phyloP scores from a whole-genome alignment of 2,329 filamentous ascomycete genomes.

The Penicillium sp. region DNA sequence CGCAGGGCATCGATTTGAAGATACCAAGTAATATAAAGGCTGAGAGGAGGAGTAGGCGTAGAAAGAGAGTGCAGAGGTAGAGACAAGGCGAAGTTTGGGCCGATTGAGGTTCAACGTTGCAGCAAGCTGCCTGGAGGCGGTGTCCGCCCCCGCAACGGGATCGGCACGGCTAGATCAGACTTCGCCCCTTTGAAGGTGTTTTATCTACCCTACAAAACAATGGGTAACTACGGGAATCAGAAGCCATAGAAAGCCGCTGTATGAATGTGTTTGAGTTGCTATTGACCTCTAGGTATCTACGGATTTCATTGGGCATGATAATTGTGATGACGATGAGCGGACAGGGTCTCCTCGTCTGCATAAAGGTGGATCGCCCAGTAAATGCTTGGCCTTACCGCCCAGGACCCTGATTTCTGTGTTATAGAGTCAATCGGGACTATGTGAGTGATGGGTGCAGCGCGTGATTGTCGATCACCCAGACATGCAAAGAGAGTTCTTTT shows the following conservation, averaged over 20 bases:
- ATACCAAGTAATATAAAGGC: background rate
- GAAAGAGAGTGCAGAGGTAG: background rate
- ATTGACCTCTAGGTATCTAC: background rate
- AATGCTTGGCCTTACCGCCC: background rate
- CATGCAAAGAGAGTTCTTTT: background rate
- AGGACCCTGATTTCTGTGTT: background rate
- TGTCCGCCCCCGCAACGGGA: slow-evolving; percentile 24
- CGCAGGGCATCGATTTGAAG: background rate
- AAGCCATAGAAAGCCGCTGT: background rate
- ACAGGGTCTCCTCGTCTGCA: slow-evolving; percentile 8
- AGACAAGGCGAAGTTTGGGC: background rate
- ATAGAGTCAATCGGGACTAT: background rate
- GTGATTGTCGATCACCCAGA: background rate
- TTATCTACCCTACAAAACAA: background rate
- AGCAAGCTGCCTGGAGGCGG: slow-evolving; percentile 11
- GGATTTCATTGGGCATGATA: background rate
- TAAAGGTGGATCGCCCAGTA: slow-evolving; percentile 6
- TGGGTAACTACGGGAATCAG: background rate
- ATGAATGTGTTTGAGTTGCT: background rate
- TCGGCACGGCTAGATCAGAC: slow-evolving; percentile 10
- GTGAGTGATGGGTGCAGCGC: background rate
- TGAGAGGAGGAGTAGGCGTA: background rate
- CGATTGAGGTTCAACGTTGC: background rate
- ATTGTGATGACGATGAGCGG: background rate
- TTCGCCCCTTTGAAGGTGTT: background rate